A percentile compares a stretch with the other conserved stretches of the same genome.
These are phyloP conservation scores for Wickerhamiella allomyrinae DNA, from an alignment of 805 yeast species.

Conservation along the genomic window DNA sequence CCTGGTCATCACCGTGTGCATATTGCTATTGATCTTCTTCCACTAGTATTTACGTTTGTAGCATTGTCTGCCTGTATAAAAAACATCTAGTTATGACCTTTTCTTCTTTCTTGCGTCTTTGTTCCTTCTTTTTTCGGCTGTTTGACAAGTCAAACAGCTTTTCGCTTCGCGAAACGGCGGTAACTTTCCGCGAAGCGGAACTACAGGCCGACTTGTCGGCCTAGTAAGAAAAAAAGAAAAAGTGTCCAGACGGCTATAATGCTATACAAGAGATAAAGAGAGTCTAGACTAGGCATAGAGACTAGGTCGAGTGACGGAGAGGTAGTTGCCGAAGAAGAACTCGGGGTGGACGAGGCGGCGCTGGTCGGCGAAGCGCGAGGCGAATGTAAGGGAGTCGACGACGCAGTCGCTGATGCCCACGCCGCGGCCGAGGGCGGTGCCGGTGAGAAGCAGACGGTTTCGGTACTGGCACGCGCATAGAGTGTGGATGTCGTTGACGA, in stretches of 20 bases:
- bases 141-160: too few species aligned
- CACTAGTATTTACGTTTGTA: conserved; percentile 17
- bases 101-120: not conserved
- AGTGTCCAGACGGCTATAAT: conserved; percentile 16
- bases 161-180: too few species aligned
- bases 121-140: too few species aligned
- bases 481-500: conserved; percentile 26
- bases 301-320: not conserved
- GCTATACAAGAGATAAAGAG: too few species aligned
- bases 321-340: conserved; percentile 19
- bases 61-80: not conserved
- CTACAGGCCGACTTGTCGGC: too few species aligned
- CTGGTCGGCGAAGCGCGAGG: conserved; percentile 26
- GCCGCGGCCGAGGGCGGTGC: conserved; percentile 67
- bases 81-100: not conserved
- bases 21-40: conserved; percentile 48
- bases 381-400: conserved; percentile 45
- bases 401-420: conserved; percentile 87
- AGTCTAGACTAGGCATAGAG: not conserved
- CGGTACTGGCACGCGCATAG: conserved; percentile 26
- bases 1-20: conserved; percentile 53
- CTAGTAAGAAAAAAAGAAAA: conserved; percentile 9
- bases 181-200: too few species aligned
- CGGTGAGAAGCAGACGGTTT: conserved; percentile 45
- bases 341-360: conserved; percentile 21